These are phyloP conservation scores for Colletotrichum chlorophyti DNA, from an alignment of 2,329 filamentous ascomycete genomes.

Conservation along the genomic window DNA sequence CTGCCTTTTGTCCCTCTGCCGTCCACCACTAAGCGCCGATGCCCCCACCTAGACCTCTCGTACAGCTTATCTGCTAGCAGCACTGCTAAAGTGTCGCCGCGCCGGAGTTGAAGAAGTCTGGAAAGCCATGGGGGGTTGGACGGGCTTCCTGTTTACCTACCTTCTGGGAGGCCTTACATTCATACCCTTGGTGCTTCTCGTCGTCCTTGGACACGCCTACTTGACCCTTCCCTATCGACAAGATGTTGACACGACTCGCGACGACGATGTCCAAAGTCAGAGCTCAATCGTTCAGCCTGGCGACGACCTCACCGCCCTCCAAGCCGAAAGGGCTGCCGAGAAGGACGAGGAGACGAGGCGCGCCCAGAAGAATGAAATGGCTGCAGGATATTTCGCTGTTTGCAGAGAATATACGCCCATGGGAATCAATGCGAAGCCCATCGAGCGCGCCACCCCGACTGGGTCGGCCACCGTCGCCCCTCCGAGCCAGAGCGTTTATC, in stretches of 20 bases:
- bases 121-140: constrained; percentile 56
- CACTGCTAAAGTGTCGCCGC: constrained; percentile 16
- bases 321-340: constrained; percentile 60
- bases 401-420: constrained; percentile 91
- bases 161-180: constrained; percentile 88
- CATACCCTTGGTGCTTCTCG: constrained; percentile 71
- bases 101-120: background rate
- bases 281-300: constrained; percentile 57
- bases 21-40: constrained; percentile 15
- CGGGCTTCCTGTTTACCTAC: constrained; percentile 75
- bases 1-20: background rate
- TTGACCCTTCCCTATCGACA: constrained; percentile 66
- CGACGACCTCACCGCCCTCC: constrained; percentile 71
- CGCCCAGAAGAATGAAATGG: constrained; percentile 74
- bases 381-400: constrained; percentile 93
- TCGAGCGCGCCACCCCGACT: constrained; percentile 82
- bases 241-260: constrained; percentile 41
- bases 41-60: constrained; percentile 9
- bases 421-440: constrained; percentile 90
- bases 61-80: constrained; percentile 12
- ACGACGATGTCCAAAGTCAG: constrained; percentile 39
- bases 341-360: constrained; percentile 64
- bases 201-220: constrained; percentile 71
- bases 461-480: constrained; percentile 76
- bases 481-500: constrained; percentile 93